Conservation (phyloP, 2,329 filamentous ascomycete species). For the Metarhizium humberi region DNA sequence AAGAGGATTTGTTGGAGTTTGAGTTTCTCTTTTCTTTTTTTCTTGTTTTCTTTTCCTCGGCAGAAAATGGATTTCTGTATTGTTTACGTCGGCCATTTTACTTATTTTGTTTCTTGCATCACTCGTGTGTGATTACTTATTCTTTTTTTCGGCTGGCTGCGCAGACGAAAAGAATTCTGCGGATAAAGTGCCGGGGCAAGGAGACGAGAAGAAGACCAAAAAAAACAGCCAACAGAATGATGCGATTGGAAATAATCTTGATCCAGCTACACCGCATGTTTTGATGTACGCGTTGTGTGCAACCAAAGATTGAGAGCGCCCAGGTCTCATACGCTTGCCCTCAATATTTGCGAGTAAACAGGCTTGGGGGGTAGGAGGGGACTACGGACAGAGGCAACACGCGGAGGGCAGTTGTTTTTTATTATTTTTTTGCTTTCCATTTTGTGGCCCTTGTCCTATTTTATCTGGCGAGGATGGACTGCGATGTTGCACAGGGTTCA, state of each 20-base stretch:
- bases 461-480: background rate
- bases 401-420: background rate
- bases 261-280: background rate
- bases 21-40: slow-evolving; percentile 8
- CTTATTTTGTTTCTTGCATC: background rate
- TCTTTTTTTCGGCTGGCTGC: background rate
- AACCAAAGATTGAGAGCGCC: background rate
- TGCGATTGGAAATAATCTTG: background rate
- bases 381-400: background rate
- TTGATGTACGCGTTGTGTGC: background rate
- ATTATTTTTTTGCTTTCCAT: background rate
- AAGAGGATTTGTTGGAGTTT: slow-evolving; percentile 18
- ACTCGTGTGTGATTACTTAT: background rate
- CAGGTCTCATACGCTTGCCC: background rate
- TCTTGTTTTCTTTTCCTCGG: slow-evolving; percentile 7
- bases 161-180: background rate
- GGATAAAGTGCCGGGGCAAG: background rate
- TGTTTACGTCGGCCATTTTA: background rate
- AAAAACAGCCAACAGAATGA: background rate
- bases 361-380: background rate
- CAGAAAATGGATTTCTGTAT: background rate
- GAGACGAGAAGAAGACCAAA: background rate
- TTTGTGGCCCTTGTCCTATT: background rate
- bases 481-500: background rate
- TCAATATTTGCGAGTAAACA: background rate